Conservation (phyloP, 2,329 filamentous ascomycete species). For the Lecanosticta acicola region DNA sequence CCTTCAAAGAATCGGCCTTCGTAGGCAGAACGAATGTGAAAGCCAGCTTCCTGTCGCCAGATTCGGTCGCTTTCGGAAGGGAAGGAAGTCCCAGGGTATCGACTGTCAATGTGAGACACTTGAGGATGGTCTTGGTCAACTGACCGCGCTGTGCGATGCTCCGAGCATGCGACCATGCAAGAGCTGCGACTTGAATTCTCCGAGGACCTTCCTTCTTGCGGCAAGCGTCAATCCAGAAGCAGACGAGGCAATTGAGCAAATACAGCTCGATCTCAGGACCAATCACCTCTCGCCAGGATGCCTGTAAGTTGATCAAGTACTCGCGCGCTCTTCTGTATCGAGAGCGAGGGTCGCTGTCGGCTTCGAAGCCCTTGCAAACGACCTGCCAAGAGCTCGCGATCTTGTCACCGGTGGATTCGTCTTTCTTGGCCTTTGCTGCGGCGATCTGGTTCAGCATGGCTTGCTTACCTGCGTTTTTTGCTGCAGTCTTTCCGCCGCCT, state of each 20-base stretch:
- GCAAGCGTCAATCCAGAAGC: slow-evolving; percentile 45
- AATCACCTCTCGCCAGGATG: slow-evolving; percentile 36
- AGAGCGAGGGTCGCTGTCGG: slow-evolving; percentile 38
- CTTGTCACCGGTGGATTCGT: slow-evolving; percentile 37
- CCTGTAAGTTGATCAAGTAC: slow-evolving; percentile 42
- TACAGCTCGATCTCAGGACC: slow-evolving; percentile 46
- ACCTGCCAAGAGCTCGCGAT: slow-evolving; percentile 43
- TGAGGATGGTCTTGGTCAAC: slow-evolving; percentile 39
- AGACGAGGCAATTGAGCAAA: slow-evolving; percentile 45
- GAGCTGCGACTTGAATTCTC: slow-evolving; percentile 40
- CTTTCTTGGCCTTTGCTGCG: slow-evolving; percentile 38
- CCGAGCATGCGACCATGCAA: slow-evolving; percentile 43
- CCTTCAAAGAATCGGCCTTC: slow-evolving; percentile 24
- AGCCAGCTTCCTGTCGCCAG: slow-evolving; percentile 33
- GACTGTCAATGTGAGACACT: slow-evolving; percentile 34
- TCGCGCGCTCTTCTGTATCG: slow-evolving; percentile 48
- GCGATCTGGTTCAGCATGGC: slow-evolving; percentile 42
- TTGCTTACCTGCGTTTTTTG: slow-evolving; percentile 38
- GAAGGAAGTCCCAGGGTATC: slow-evolving; percentile 38
- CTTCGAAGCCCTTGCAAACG: slow-evolving; percentile 45
- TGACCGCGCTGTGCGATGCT: slow-evolving; percentile 35
- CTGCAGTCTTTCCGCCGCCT: slow-evolving; percentile 30
- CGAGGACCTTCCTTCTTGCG: slow-evolving; percentile 30
- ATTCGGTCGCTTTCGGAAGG: slow-evolving; percentile 23
- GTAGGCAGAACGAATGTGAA: slow-evolving; percentile 40